Evolutionary conservation across 2,329 filamentous ascomycete species (phyloP).

Genomic region (Penicillium sclerotigenum): DNA sequence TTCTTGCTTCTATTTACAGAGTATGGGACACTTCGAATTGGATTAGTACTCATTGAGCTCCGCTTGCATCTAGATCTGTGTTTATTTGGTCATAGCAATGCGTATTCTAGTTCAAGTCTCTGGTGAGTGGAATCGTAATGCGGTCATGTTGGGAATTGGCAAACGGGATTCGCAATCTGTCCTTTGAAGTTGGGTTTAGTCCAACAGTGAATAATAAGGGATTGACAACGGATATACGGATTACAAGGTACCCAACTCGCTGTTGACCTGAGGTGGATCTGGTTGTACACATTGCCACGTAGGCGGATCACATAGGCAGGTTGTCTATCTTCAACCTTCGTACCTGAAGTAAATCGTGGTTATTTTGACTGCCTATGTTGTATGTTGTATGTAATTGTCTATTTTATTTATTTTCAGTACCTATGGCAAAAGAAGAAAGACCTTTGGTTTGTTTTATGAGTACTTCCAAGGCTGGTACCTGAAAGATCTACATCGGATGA

Average conservation of each 20-base stretch:
- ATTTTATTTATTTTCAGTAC: neutral
- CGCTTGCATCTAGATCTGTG: conserved; percentile 4
- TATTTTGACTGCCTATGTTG: neutral
- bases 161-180: conserved; percentile 1
- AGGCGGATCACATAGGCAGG: neutral
- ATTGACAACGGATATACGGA: neutral
- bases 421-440: neutral
- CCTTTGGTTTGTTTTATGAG: neutral
- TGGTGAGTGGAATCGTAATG: neutral
- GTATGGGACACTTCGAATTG: neutral
- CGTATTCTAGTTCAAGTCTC: neutral
- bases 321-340: neutral
- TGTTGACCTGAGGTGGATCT: neutral
- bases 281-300: neutral
- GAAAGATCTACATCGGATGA: neutral
- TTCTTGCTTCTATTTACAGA: conserved; percentile 4
- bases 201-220: neutral
- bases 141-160: conserved; percentile 3
- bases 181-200: neutral
- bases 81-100: neutral
- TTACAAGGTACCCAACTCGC: neutral
- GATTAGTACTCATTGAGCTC: neutral
- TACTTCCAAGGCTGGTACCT: neutral
- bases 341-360: neutral
- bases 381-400: too few relatives aligned